Conservation (phyloP, 2,329 filamentous ascomycete species). For the Neopestalotiopsis clavispora region DNA sequence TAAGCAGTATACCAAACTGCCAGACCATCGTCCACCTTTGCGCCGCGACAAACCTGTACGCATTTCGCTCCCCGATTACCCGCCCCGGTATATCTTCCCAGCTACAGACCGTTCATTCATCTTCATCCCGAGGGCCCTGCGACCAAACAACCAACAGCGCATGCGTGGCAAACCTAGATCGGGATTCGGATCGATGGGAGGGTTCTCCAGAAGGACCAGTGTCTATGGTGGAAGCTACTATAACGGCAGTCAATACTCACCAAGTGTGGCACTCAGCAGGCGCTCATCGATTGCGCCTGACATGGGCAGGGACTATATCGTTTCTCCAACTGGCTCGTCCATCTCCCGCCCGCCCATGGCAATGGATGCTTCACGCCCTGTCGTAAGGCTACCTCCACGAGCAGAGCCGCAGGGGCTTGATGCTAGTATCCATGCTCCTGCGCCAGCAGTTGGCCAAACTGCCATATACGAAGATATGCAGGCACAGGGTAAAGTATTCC, state of each 20-base stretch:
- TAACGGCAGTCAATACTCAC: conserved; percentile 78
- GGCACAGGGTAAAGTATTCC: conserved; percentile 61
- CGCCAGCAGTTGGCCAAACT: conserved; percentile 34
- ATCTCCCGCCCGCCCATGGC: conserved; percentile 70
- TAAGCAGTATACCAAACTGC: conserved; percentile 91
- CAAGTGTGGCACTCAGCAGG: conserved; percentile 86
- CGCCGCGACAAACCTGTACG: conserved; percentile 96
- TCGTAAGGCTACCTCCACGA: conserved; percentile 80
- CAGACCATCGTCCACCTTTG: conserved; percentile 91
- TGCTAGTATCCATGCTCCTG: conserved; percentile 26
- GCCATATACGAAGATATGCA: conserved; percentile 59
- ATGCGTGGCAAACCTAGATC: conserved; percentile 77
- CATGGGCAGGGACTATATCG: conserved; percentile 71
- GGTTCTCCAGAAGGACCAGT: conserved; percentile 81
- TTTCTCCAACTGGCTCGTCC: conserved; percentile 81
- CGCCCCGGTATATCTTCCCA: conserved; percentile 89
- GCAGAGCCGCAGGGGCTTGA: conserved; percentile 33
- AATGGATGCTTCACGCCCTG: conserved; percentile 68
- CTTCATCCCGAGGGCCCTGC: conserved; percentile 92
- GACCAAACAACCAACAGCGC: conserved; percentile 91
- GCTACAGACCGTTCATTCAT: conserved; percentile 92
- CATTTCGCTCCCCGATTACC: conserved; percentile 81
- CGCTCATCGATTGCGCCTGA: conserved; percentile 79
- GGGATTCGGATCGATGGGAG: conserved; percentile 69
- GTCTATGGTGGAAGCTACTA: conserved; percentile 72